phyloP scores from a whole-genome alignment of 2,329 filamentous ascomycete species.

The Cytospora piceae region DNA sequence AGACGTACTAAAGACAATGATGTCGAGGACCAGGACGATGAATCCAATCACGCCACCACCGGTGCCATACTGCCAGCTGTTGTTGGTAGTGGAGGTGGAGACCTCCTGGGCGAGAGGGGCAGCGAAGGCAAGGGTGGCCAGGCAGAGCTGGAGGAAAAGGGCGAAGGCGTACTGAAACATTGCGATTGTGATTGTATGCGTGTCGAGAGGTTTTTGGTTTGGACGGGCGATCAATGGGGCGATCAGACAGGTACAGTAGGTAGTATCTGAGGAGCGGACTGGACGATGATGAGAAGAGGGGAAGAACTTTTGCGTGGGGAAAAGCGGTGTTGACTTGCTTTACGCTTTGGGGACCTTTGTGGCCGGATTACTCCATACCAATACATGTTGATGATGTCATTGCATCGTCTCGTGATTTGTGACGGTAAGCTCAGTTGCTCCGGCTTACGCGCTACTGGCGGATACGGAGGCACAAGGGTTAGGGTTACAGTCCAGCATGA shows the following conservation, averaged over 20 bases:
- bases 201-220: background rate
- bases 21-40: constrained; percentile 63
- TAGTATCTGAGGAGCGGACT: background rate
- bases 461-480: background rate
- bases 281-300: background rate
- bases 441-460: background rate
- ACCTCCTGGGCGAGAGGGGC: constrained; percentile 48
- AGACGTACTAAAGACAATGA: constrained; percentile 64
- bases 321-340: background rate
- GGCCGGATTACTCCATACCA: background rate
- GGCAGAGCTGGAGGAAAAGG: constrained; percentile 57
- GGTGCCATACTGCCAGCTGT: constrained; percentile 62
- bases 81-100: constrained; percentile 42
- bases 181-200: background rate
- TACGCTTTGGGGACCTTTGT: background rate
- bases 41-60: constrained; percentile 66
- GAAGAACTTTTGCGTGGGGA: constrained; percentile 1
- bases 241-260: background rate
- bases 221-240: background rate
- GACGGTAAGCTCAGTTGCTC: background rate
- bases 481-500: background rate
- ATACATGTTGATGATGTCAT: background rate
- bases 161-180: constrained; percentile 42
- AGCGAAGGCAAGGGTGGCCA: constrained; percentile 53
- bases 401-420: background rate